Evolutionary conservation across 805 yeast genomes (phyloP).

Genomic region (Kodamaea restingae): DNA sequence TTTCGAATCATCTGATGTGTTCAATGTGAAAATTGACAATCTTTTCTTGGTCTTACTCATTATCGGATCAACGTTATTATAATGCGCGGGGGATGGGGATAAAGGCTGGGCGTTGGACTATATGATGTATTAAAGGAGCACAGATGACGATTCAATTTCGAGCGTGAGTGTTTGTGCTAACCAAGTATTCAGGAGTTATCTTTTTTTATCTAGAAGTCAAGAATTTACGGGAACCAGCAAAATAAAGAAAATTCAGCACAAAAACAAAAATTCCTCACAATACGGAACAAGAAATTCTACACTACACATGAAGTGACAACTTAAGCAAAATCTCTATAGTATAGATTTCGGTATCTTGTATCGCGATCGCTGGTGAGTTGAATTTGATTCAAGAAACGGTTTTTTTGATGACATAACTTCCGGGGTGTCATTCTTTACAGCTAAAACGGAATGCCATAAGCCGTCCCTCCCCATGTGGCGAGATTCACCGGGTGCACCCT

Average conservation of each 20-base stretch:
- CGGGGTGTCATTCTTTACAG: too few species aligned
- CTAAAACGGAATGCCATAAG: too few species aligned
- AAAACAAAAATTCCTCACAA: conserved; percentile 1
- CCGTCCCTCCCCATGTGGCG: too few species aligned
- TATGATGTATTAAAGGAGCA: background rate
- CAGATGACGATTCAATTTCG: background rate
- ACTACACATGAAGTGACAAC: too few species aligned
- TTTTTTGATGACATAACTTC: too few species aligned
- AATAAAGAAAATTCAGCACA: conserved; percentile 3
- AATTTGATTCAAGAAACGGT: too few species aligned
- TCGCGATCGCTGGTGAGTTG: too few species aligned
- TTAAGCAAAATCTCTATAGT: too few species aligned
- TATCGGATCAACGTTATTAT: background rate
- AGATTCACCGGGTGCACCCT: too few species aligned
- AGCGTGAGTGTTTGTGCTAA: background rate
- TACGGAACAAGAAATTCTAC: background rate
- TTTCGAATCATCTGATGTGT: conserved; percentile 11
- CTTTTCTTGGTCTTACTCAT: conserved; percentile 14
- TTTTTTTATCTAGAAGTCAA: conserved; percentile 1
- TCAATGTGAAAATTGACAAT: conserved; percentile 24
- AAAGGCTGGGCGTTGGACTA: background rate
- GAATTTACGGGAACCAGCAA: conserved; percentile 6
- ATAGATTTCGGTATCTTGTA: too few species aligned
- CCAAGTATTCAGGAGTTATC: conserved; percentile 1
- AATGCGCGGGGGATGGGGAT: background rate